Evolutionary conservation across 2,329 filamentous ascomycete genomes (phyloP), one percentile per base, ranked within the genome.

Genomic region (Herpotrichia juniperi): DNA sequence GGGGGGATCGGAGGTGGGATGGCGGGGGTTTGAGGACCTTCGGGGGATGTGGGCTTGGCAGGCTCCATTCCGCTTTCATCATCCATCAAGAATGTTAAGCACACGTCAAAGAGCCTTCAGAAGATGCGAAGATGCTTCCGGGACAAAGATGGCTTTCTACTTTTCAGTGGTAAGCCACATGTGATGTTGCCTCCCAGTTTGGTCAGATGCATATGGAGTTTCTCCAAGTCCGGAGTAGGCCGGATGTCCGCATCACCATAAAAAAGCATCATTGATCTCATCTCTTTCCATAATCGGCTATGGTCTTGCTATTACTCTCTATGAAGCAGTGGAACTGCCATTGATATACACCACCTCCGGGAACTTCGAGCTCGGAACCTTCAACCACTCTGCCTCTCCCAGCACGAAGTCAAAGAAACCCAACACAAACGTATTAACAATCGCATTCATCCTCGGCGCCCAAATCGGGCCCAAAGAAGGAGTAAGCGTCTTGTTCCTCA

Each of bases 401-500:
- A 58, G n/a, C 2, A 61, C 55, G 22, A 58, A 56, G 2, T 35
- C 47, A 30, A 62, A 56, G 28, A 65, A 63, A 3, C n/a, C 35
- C 26, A 28, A 12, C 26, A 59, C 53, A 42, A 58, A 42, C 16
- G 19, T 55, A 14, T 16, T 62, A 8, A 64, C 45, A 14, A 65
- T 40, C 26, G 46, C 46, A 35, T 59, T 49, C 58, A 63, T 62
- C 47, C 63, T 59, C 11, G 56, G 50, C 2, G 42, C 54, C 57
- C 53, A 59, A 21, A 65, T 57, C 9, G 50, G 35, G 1, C 56
- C 61, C 39, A 62, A 21, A 8, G 49, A 42, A 22, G 51, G 50
- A n/a, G 51, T 55, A 19, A 42, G 44, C 1, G 55, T 62, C 37
- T 51, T 32, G 3, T 59, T 61, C 25, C 55, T 48, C 26, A 56